Conservation (phyloP, 2,329 filamentous ascomycete species). For the Kalaharituber pfeilii region DNA sequence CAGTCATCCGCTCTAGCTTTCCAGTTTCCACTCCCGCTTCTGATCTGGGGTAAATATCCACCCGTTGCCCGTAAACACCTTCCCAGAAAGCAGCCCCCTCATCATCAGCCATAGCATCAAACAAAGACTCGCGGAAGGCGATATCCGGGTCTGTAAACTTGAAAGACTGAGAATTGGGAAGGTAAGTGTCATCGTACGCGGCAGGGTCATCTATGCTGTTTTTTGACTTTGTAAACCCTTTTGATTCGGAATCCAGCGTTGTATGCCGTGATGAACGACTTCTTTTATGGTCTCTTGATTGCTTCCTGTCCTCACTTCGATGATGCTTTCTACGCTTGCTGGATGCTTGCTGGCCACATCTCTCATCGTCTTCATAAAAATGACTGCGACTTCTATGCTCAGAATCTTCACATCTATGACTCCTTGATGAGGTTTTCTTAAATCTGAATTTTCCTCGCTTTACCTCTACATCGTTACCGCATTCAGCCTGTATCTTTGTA, state of each 20-base stretch:
- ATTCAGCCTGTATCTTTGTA: not conserved
- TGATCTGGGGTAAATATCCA: conserved; percentile 56
- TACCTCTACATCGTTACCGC: not conserved
- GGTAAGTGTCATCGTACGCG: conserved; percentile 28
- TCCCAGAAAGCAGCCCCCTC: conserved; percentile 94
- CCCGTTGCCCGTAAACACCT: conserved; percentile 85
- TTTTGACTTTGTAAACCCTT: conserved; percentile 10
- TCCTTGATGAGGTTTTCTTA: not conserved
- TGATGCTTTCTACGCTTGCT: conserved; percentile 21
- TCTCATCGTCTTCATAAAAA: not conserved
- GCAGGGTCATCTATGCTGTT: conserved; percentile 23
- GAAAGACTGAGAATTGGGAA: conserved; percentile 26
- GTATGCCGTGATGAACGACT: not conserved
- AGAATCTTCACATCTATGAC: not conserved
- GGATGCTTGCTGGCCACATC: not conserved
- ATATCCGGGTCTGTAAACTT: conserved; percentile 40
- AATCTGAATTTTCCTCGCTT: conserved; percentile 22
- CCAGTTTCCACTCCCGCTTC: conserved; percentile 32
- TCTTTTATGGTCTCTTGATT: conserved; percentile 3
- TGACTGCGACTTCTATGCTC: not conserved
- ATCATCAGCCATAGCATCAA: conserved; percentile 92
- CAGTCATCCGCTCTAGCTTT: conserved; percentile 66
- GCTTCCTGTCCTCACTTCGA: conserved; percentile 17
- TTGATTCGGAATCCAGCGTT: conserved; percentile 4
- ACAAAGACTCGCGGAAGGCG: conserved; percentile 83